Evolutionary conservation across 1,284 basidiomycete species (phyloP).

Genomic region (Rhodotorula sp.): DNA sequence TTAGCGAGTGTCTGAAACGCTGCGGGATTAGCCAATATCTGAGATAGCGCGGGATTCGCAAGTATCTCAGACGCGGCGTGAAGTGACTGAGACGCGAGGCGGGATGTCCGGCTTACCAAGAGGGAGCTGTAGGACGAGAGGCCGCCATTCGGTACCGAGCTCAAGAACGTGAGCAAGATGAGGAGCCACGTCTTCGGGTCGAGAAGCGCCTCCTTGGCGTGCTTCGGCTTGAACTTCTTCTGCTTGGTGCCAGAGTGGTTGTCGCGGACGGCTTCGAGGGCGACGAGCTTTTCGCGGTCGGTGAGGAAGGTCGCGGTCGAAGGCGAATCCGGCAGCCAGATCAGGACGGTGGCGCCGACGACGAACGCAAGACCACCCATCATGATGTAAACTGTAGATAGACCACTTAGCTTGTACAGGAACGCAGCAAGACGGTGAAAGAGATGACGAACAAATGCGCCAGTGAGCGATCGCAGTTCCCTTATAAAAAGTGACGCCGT

Average conservation of each 20-base stretch:
- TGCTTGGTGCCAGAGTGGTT: conserved; percentile 65
- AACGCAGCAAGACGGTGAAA: too few relatives aligned
- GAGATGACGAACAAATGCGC: conserved; percentile 18
- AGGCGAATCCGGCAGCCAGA: conserved; percentile 67
- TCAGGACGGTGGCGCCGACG: conserved; percentile 56
- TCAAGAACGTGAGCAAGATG: conserved; percentile 59
- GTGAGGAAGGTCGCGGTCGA: conserved; percentile 62
- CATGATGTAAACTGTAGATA: conserved; percentile 11
- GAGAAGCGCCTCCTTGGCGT: conserved; percentile 60
- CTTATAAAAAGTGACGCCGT: conserved; percentile 46
- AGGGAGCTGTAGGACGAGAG: conserved; percentile 49
- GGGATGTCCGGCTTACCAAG: neutral
- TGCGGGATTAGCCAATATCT: too few relatives aligned
- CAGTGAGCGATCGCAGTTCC: conserved; percentile 49
- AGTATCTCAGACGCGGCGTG: conserved; percentile 7
- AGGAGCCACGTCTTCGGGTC: conserved; percentile 65
- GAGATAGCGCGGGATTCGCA: conserved; percentile 50
- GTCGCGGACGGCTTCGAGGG: conserved; percentile 65
- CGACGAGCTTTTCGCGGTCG: conserved; percentile 62
- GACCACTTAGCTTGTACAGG: neutral
- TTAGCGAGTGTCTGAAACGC: conserved; percentile 46
- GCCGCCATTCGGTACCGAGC: conserved; percentile 59
- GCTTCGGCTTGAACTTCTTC: conserved; percentile 61
- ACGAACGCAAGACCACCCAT: conserved; percentile 21
- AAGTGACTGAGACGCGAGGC: too few relatives aligned